Percentiles rank a stretch among this genome's conserved stretches.
Conservation (phyloP, 306 rosid species). For the Vigna hirtella region DNA sequence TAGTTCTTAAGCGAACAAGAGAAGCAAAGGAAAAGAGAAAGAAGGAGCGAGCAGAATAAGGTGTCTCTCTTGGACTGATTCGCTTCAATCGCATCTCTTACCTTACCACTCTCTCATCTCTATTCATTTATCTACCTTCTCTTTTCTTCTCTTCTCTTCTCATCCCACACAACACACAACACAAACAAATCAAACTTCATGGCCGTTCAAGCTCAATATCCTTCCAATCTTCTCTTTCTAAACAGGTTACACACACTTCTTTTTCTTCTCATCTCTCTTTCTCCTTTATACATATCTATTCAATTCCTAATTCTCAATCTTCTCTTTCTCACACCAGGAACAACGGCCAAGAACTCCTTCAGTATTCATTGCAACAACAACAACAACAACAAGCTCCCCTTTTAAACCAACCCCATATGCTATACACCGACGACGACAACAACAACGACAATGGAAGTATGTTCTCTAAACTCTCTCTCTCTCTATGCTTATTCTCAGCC, state of each 20-base stretch:
- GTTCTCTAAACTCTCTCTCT: not conserved
- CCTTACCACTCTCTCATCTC: not conserved
- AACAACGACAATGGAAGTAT: constrained; percentile 64
- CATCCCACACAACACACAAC: not conserved
- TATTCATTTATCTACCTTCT: not conserved
- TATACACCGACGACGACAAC: constrained; percentile 34
- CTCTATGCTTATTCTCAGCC: not conserved
- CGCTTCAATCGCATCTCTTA: constrained; percentile 55
- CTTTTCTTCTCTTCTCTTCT: too few relatives aligned
- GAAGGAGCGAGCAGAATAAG: constrained; percentile 58
- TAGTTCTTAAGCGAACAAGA: constrained; percentile 41
- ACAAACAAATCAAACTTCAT: constrained; percentile 34
- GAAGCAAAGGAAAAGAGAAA: constrained; percentile 41
- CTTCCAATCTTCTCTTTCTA: constrained; percentile 74
- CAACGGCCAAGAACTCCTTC: constrained; percentile 72
- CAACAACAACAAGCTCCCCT: constrained; percentile 55
- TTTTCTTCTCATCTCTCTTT: not conserved
- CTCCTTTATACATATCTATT: not conserved
- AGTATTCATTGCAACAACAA: constrained; percentile 54
- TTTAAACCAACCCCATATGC: constrained; percentile 65
- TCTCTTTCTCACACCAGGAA: constrained; percentile 50
- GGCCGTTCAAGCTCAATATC: constrained; percentile 99
- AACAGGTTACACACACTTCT: constrained; percentile 61
- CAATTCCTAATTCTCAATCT: not conserved
- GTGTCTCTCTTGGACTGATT: constrained; percentile 83